Percentiles rank a stretch among this genome's conserved stretches.
These are phyloP conservation scores for Colletotrichum salicis DNA, from an alignment of 2,329 filamentous ascomycete species.

Conservation along the genomic window DNA sequence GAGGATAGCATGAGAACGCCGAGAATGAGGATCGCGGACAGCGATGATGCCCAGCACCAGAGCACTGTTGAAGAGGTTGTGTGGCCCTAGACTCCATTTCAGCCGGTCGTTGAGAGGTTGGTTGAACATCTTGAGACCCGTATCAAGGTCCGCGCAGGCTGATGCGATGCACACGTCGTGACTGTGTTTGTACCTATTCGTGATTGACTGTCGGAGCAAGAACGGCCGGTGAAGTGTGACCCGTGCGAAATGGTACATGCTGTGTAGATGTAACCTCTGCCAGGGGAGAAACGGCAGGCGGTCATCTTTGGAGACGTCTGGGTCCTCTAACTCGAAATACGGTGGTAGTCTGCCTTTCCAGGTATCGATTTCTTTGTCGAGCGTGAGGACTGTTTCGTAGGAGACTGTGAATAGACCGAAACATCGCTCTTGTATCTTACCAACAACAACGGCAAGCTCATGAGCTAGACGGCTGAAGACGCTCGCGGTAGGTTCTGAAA, in stretches of 20 bases:
- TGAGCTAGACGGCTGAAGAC: conserved; percentile 46
- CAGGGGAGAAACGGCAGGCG: conserved; percentile 45
- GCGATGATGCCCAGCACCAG: conserved; percentile 47
- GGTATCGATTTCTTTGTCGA: conserved; percentile 46
- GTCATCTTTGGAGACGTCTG: conserved; percentile 46
- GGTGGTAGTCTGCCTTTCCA: conserved; percentile 47
- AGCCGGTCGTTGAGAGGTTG: conserved; percentile 46
- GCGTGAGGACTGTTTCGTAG: conserved; percentile 49
- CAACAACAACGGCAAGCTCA: conserved; percentile 48
- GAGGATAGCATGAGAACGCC: conserved; percentile 45
- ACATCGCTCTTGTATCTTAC: conserved; percentile 51
- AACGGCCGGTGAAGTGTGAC: conserved; percentile 53
- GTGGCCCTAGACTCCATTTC: conserved; percentile 48
- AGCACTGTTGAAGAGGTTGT: conserved; percentile 55
- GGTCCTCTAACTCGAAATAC: conserved; percentile 47
- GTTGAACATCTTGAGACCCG: conserved; percentile 46
- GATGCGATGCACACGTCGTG: conserved; percentile 53
- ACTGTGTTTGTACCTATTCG: conserved; percentile 50
- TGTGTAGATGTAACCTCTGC: conserved; percentile 52
- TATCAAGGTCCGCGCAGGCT: conserved; percentile 52
- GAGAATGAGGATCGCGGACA: conserved; percentile 44
- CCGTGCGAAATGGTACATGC: conserved; percentile 51
- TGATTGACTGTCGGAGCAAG: conserved; percentile 51
- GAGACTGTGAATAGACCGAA: conserved; percentile 49
- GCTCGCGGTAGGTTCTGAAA: conserved; percentile 47